phyloP scores from a whole-genome alignment of 139 green algal species.

The Spirogloea muscicola region DNA sequence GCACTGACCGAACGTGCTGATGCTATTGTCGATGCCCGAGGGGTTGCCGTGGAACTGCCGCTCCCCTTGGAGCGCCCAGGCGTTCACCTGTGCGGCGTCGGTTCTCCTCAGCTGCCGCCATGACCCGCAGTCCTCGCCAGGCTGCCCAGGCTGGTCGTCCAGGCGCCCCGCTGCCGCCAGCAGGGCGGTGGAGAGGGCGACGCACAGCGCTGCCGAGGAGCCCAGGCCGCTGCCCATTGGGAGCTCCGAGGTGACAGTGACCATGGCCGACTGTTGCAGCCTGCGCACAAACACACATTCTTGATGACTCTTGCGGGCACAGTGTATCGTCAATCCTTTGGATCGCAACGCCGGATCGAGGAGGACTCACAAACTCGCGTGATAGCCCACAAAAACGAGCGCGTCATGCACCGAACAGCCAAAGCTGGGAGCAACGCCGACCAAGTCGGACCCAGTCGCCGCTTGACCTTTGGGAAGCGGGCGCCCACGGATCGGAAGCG shows the following conservation, averaged over 20 bases:
- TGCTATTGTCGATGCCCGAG: conserved; percentile 45
- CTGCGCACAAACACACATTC: no score
- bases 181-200: conserved; percentile 27
- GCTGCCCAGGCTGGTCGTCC: no score
- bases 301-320: no score
- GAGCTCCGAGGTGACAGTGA: conserved; percentile 36
- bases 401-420: no score
- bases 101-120: not conserved
- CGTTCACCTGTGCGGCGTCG: conserved; percentile 11
- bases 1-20: conserved; percentile 35
- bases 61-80: conserved; percentile 41
- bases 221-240: conserved; percentile 37
- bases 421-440: no score
- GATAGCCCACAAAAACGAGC: no score
- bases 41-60: conserved; percentile 34
- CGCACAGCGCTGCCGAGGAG: conserved; percentile 42
- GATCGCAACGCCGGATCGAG: no score
- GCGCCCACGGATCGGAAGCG: no score
- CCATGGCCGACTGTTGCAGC: not conserved
- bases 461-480: no score
- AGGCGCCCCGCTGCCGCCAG: conserved; percentile 9
- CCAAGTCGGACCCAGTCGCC: no score
- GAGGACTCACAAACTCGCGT: no score
- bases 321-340: no score
- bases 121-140: not conserved